A percentile compares a stretch with the other conserved stretches of the same genome.
Conservation (phyloP, 2,329 filamentous ascomycete genomes). For the Colletotrichum spaethianum region DNA sequence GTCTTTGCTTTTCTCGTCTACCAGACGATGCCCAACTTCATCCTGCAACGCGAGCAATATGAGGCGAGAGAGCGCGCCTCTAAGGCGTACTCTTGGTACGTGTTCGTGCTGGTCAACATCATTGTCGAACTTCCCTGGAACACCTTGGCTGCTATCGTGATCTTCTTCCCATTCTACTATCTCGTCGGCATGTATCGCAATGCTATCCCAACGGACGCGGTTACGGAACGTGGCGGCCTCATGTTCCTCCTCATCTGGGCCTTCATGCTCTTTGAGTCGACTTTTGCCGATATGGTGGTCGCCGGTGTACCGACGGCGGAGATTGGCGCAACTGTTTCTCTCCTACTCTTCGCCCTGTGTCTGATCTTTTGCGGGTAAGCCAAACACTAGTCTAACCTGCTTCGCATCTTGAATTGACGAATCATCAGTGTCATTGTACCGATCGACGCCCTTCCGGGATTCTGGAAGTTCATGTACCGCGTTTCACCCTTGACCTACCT, state of each 20-base stretch:
- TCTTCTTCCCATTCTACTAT: conserved; percentile 77
- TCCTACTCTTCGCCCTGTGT: conserved; percentile 72
- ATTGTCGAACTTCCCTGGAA: conserved; percentile 79
- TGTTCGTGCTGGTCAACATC: conserved; percentile 76
- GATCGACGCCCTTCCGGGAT: conserved; percentile 69
- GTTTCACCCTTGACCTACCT: conserved; percentile 79
- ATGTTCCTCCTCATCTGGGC: conserved; percentile 74
- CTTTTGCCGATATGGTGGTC: conserved; percentile 69
- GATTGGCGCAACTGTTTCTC: conserved; percentile 71
- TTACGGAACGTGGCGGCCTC: conserved; percentile 64
- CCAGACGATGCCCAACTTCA: conserved; percentile 77
- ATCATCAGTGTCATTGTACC: conserved; percentile 69
- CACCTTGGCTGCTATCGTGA: conserved; percentile 70
- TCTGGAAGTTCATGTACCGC: conserved; percentile 82
- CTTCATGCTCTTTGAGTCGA: conserved; percentile 74
- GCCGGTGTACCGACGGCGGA: conserved; percentile 75
- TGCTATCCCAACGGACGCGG: conserved; percentile 48
- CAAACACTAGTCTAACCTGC: too few relatives aligned
- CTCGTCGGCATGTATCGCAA: conserved; percentile 73
- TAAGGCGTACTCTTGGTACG: conserved; percentile 58
- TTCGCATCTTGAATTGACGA: too few relatives aligned
- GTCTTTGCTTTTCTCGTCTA: conserved; percentile 74
- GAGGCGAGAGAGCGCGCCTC: conserved; percentile 76
- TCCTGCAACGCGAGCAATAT: conserved; percentile 75
- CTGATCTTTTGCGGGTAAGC: conserved; percentile 70